Conservation (phyloP, 164 flowering plant genomes). For the Kalanchoe fedtschenkoi region DNA sequence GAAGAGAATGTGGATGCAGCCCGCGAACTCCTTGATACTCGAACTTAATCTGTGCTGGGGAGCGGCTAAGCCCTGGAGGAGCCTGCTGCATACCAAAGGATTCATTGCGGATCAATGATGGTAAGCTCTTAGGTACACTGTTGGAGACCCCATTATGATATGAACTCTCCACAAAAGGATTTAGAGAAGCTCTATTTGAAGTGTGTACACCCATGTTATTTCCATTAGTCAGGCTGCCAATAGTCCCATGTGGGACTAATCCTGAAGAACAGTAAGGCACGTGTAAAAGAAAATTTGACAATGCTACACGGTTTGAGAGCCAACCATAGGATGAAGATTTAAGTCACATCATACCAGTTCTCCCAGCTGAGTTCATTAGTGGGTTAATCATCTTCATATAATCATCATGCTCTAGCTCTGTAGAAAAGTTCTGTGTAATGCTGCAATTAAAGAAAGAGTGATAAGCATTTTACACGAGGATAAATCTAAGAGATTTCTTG, state of each 20-base stretch:
- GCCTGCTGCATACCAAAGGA: slow-evolving; percentile 30
- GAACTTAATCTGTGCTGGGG: slow-evolving; percentile 32
- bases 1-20: slow-evolving; percentile 27
- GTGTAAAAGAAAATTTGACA: too few species aligned
- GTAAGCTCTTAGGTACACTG: slow-evolving; percentile 39
- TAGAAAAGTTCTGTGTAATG: slow-evolving; percentile 17
- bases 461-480: slow-evolving; percentile 5
- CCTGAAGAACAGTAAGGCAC: slow-evolving; percentile 2
- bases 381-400: slow-evolving; percentile 23
- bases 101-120: slow-evolving; percentile 26
- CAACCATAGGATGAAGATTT: not conserved
- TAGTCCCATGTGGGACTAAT: not conserved
- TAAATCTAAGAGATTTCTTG: too few species aligned
- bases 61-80: slow-evolving; percentile 21
- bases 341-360: slow-evolving; percentile 16
- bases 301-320: too few species aligned
- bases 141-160: slow-evolving; percentile 34
- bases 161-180: slow-evolving; percentile 30
- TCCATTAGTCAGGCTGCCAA: slow-evolving; percentile 5
- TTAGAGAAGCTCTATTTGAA: slow-evolving; percentile 16
- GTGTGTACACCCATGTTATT: not conserved
- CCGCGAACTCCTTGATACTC: slow-evolving; percentile 24
- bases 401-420: slow-evolving; percentile 46
- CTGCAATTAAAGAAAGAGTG: slow-evolving; percentile 19
- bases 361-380: slow-evolving; percentile 27